A percentile compares a stretch with the other conserved stretches of the same genome.
Evolutionary conservation across 805 yeast species (phyloP).

Genomic region (Kluyveromyces nonfermentans): DNA sequence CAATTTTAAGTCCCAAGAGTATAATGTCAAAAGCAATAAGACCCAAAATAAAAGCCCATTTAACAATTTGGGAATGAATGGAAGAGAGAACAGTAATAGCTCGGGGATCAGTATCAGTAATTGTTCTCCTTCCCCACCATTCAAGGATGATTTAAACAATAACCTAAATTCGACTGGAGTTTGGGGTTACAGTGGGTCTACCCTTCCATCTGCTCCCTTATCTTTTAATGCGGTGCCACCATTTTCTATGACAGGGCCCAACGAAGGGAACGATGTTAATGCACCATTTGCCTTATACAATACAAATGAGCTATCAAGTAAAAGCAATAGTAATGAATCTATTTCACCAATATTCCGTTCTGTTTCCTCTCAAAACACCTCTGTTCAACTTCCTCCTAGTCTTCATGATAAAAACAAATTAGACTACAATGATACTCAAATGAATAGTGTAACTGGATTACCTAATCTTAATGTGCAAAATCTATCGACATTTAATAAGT

Average conservation of each 20-base stretch:
- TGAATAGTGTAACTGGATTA: neutral
- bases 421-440: neutral
- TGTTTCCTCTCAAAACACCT: neutral
- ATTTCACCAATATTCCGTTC: slow-evolving; percentile 5
- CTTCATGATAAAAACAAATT: neutral
- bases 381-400: neutral
- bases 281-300: slow-evolving; percentile 1
- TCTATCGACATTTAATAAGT: slow-evolving; percentile 2
- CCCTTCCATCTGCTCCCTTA: slow-evolving; percentile 25
- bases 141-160: neutral
- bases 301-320: neutral
- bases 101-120: neutral
- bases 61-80: neutral
- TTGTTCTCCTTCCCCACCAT: neutral
- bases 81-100: neutral
- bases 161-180: neutral
- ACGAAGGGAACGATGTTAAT: slow-evolving; percentile 5
- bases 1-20: neutral
- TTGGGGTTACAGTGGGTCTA: slow-evolving; percentile 28
- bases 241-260: neutral
- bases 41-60: slow-evolving; percentile 1
- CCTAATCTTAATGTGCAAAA: slow-evolving; percentile 2
- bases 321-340: slow-evolving; percentile 3
- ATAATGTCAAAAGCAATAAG: neutral
- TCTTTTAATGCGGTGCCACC: slow-evolving; percentile 19